phyloP scores from a whole-genome alignment of 2,329 filamentous ascomycete species.

The Plenodomus tracheiphilus region DNA sequence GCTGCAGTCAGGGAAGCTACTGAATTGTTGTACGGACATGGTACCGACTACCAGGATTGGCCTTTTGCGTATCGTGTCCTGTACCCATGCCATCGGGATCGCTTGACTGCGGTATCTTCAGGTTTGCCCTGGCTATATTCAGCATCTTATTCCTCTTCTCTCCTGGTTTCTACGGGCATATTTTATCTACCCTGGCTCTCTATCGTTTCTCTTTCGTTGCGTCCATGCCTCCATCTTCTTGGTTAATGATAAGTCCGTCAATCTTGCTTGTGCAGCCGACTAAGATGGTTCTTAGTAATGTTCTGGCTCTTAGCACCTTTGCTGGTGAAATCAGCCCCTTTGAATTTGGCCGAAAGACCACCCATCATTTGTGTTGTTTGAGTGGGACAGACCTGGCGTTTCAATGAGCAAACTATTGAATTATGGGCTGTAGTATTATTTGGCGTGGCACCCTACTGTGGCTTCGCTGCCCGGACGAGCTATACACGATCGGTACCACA shows the following conservation, averaged over 20 bases:
- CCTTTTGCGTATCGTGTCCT: too few species aligned
- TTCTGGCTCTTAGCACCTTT: constrained; percentile 12
- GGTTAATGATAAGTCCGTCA: constrained; percentile 15
- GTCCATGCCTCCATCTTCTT: constrained; percentile 9
- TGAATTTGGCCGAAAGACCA: constrained; percentile 10
- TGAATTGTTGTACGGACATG: too few species aligned
- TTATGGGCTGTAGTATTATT: too few species aligned
- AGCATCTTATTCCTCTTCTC: constrained; percentile 21
- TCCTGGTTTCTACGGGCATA: constrained; percentile 17
- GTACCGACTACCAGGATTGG: too few species aligned
- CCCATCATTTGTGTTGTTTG: constrained; percentile 8
- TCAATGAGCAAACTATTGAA: background rate
- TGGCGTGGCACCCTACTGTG: too few species aligned
- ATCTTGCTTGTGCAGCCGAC: constrained; percentile 6
- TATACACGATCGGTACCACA: too few species aligned
- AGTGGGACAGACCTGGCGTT: constrained; percentile 5
- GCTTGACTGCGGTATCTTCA: constrained; percentile 17
- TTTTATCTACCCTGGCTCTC: constrained; percentile 23
- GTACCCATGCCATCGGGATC: background rate
- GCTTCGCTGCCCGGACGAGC: too few species aligned
- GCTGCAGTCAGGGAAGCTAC: too few species aligned
- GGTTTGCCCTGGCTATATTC: constrained; percentile 19
- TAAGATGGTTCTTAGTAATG: constrained; percentile 15
- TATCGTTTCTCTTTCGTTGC: constrained; percentile 15
- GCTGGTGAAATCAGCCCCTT: constrained; percentile 17